Evolutionary conservation across 2,329 filamentous ascomycete species (phyloP), one percentile per base, ranked within the genome.

Genomic region (Elsinoe ampelina): DNA sequence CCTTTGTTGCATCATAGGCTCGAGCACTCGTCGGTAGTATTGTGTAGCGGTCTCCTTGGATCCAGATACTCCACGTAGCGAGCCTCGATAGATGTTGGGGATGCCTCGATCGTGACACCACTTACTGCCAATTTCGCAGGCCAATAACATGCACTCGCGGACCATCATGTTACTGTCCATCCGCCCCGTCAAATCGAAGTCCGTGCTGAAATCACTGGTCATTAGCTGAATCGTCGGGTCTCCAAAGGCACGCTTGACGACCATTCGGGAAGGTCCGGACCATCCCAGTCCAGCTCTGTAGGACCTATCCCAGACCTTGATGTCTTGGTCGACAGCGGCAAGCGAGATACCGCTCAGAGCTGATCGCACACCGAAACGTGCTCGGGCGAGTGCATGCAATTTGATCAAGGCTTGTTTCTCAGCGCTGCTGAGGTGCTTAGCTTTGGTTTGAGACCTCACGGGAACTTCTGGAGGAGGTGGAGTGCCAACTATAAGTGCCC

Each of bases 121-220:
- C 11, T 66, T 62, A 12, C 72, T 78, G 6, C 73, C 75, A n/a
- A 76, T 68, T 50, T 77, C 72, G 56, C 75, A 73, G 13, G 77
- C 80, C 19, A 84, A 66, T 58, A 82, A 68, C 82, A 85, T 85
- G 35, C 73, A 62, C 51, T 78, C 72, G 70, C 69, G 60, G 67
- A 75, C 58, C 59, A 71, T 67, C 20, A 70, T 64, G 17, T 63
- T 64, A 41, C 58, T 58, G 5, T 60, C 57, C 15, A 55, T 22
- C 45, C 58, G 54, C 20, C 54, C 54, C 22, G 48, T 43, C 1
- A 62, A 39, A 19, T 59, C 52, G 58, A 70, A 68, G 63, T 65
- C 67, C 59, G 69, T 67, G n/a, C 20, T 66, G 57, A 73, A 66
- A 30, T 65, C 55, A 15, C 67, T 63, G 1, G 67, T 66, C 11